Percentiles rank a stretch among this genome's conserved stretches.
phyloP scores from a whole-genome alignment of 345 rosid species.

The Zanthoxylum bungeanum region DNA sequence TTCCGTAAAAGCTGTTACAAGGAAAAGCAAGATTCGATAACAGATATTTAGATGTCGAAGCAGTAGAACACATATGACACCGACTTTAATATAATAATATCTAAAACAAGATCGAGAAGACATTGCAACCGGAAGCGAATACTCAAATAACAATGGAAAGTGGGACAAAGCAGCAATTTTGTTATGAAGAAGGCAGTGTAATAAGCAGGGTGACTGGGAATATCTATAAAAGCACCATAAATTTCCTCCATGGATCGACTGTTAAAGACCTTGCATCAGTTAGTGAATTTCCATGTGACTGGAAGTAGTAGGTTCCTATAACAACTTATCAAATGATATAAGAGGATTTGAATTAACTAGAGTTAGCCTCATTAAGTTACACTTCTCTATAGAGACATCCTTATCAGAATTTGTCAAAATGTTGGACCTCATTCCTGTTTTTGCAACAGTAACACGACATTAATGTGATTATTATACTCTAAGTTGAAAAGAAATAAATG shows the following conservation, averaged over 20 bases:
- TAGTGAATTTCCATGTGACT: background rate
- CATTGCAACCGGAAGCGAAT: background rate
- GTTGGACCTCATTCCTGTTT: background rate
- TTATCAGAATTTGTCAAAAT: background rate
- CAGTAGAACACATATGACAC: constrained; percentile 9
- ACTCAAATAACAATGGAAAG: background rate
- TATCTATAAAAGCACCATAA: background rate
- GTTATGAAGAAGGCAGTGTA: background rate
- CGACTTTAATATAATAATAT: constrained; percentile 2
- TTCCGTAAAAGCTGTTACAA: constrained; percentile 55
- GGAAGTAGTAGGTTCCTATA: background rate
- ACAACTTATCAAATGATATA: background rate
- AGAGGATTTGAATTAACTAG: background rate
- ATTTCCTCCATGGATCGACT: background rate
- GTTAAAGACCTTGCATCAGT: background rate
- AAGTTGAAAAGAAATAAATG: background rate
- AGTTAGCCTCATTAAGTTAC: background rate
- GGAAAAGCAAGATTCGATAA: constrained; percentile 6
- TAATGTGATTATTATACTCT: background rate
- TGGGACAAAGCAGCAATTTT: background rate
- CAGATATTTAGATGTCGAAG: constrained; percentile 5
- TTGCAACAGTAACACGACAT: background rate
- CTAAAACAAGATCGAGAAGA: background rate
- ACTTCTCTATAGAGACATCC: background rate
- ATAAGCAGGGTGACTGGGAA: background rate